A percentile compares a stretch with the other conserved stretches of the same genome.
phyloP scores from a whole-genome alignment of 345 rosid genomes.

The Eucalyptus coolabah region DNA sequence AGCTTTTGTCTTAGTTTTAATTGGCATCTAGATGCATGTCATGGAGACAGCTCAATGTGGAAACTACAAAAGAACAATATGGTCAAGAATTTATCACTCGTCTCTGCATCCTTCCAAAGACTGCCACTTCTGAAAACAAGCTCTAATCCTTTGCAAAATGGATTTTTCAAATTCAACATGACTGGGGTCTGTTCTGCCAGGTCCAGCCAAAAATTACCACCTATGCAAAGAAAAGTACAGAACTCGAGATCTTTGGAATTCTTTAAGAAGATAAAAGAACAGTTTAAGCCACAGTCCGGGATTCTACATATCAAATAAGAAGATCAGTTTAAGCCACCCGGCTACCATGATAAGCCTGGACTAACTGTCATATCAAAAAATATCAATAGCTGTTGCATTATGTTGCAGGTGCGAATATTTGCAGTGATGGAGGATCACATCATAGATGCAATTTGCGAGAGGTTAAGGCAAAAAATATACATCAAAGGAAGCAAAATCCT shows the following conservation, averaged over 20 bases:
- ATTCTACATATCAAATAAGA: background rate
- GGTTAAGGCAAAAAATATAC: slow-evolving; percentile 59
- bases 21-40: background rate
- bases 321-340: too few relatives aligned
- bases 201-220: background rate
- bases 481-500: slow-evolving; percentile 49
- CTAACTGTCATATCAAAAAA: background rate
- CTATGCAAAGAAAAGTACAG: background rate
- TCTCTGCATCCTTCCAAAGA: background rate
- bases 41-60: background rate
- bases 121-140: background rate
- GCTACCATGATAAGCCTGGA: background rate
- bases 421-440: slow-evolving; percentile 57
- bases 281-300: background rate
- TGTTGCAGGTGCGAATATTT: slow-evolving; percentile 65
- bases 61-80: background rate
- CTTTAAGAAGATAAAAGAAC: background rate
- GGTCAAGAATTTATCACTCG: background rate
- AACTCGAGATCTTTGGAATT: background rate
- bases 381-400: background rate
- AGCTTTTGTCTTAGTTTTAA: background rate
- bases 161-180: background rate
- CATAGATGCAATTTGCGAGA: slow-evolving; percentile 68
- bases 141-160: background rate
- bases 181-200: background rate